A percentile compares a stretch with the other conserved stretches of the same genome.
Conservation (phyloP, 305 asterid species). For the Solanum hybrid region DNA sequence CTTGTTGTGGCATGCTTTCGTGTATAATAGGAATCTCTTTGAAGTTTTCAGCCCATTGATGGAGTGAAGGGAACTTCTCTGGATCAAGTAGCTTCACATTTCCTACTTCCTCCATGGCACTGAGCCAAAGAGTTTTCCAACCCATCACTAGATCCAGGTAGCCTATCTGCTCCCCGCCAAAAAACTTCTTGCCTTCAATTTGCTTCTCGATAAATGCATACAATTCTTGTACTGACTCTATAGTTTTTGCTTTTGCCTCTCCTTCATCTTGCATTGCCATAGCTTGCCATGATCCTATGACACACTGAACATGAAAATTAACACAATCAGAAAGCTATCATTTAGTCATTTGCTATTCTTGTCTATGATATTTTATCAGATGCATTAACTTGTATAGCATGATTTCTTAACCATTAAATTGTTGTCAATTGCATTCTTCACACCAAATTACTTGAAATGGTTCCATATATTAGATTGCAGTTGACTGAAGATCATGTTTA, state of each 20-base stretch:
- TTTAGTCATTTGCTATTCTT: not conserved
- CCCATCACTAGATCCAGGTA: constrained; percentile 34
- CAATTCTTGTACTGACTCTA: constrained; percentile 21
- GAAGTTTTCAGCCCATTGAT: constrained; percentile 28
- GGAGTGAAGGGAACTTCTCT: constrained; percentile 20
- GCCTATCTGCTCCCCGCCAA: constrained; percentile 33
- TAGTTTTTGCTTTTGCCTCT: constrained; percentile 22
- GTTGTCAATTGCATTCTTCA: not conserved
- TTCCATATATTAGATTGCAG: not conserved
- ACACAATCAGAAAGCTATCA: not conserved
- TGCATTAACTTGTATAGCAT: not conserved
- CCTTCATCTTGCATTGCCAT: constrained; percentile 23
- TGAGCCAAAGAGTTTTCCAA: constrained; percentile 32
- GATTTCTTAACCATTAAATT: not conserved
- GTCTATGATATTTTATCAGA: not conserved
- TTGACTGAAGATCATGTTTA: not conserved
- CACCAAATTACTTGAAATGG: not conserved
- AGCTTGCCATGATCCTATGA: constrained; percentile 25
- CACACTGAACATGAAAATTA: constrained; percentile 16
- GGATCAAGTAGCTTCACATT: constrained; percentile 27
- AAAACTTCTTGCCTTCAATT: constrained; percentile 35
- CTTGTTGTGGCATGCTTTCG: constrained; percentile 26
- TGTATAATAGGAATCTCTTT: constrained; percentile 21
- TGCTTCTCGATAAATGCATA: constrained; percentile 25
- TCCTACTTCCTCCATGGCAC: constrained; percentile 34